These are phyloP conservation scores for Anthracocystis walkeri DNA, from an alignment of 1,284 basidiomycete genomes.

Conservation along the genomic window DNA sequence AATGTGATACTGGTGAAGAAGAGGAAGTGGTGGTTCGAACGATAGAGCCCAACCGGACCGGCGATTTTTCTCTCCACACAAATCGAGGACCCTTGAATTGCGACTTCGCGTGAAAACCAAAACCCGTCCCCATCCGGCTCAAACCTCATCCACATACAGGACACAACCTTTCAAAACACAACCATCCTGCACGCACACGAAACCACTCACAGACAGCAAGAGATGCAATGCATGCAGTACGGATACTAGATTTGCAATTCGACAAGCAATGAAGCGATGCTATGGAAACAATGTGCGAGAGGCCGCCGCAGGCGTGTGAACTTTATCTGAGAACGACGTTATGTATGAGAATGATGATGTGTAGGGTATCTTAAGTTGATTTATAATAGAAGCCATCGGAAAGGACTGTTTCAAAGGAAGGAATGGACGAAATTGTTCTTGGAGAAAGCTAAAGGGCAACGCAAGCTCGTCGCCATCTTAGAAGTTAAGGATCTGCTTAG, in stretches of 20 bases:
- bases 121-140: too few species aligned
- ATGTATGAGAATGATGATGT: too few species aligned
- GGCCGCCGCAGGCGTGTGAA: constrained; percentile 9
- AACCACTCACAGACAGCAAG: neutral
- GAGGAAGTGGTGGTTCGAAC: neutral
- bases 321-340: too few species aligned
- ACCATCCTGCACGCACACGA: too few species aligned
- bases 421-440: neutral
- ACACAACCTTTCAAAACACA: too few species aligned
- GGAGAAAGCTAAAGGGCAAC: neutral
- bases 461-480: constrained; percentile 1
- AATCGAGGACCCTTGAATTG: too few species aligned
- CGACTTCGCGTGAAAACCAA: too few species aligned
- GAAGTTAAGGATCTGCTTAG: constrained; percentile 59
- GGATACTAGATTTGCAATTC: too few species aligned
- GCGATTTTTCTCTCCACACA: too few species aligned
- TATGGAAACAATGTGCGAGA: constrained; percentile 9
- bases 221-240: neutral
- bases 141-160: too few species aligned
- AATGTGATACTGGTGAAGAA: neutral
- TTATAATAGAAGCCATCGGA: too few species aligned
- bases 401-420: neutral
- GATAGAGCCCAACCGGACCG: too few species aligned
- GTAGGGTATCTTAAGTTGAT: constrained; percentile 1
- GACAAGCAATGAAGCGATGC: neutral